phyloP scores from a whole-genome alignment of 2,329 filamentous ascomycete species.

The Apiospora kogelbergensis region DNA sequence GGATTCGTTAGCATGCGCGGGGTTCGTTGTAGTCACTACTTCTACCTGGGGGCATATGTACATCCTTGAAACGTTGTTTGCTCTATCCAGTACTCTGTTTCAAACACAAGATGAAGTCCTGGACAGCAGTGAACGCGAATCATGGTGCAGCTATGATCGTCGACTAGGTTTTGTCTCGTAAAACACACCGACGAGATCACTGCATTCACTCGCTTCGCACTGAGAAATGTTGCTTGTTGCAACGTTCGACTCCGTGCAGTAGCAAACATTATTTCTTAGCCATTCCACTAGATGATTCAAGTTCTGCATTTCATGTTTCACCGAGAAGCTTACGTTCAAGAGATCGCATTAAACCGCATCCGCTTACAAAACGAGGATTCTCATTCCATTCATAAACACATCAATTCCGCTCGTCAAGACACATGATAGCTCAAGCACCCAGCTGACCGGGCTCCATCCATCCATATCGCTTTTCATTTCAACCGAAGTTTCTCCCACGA shows the following conservation, averaged over 20 bases:
- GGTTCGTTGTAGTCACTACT: not conserved
- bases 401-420: not conserved
- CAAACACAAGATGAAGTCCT: not conserved
- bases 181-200: not conserved
- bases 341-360: not conserved
- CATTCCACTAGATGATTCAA: not conserved
- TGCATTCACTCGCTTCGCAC: not conserved
- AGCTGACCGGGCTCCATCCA: no score
- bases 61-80: not conserved
- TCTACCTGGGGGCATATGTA: not conserved
- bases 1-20: slow-evolving; percentile 27
- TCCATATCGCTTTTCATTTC: no score
- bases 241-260: not conserved
- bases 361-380: not conserved
- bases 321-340: not conserved
- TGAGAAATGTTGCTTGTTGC: not conserved
- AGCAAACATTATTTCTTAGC: not conserved
- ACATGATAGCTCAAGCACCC: not conserved
- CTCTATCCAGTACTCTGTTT: not conserved
- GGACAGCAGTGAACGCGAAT: not conserved
- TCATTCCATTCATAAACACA: not conserved
- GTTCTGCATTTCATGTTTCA: not conserved
- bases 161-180: not conserved
- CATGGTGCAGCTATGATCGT: not conserved
- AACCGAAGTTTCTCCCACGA: no score